Evolutionary conservation across 2,329 filamentous ascomycete genomes (phyloP).

Genomic region (Colletotrichum chlorophyti): DNA sequence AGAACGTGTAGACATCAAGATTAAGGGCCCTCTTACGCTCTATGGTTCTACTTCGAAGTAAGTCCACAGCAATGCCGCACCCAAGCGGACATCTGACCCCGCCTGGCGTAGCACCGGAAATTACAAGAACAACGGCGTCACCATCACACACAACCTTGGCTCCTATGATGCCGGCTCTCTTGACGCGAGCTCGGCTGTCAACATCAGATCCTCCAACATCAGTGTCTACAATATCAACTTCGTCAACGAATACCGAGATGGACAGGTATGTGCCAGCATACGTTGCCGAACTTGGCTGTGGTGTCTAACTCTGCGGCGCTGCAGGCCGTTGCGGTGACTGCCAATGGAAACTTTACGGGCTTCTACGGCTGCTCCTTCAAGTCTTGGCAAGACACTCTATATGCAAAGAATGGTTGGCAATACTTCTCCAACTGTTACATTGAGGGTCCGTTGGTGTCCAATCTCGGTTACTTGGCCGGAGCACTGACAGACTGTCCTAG

Average conservation of each 20-base stretch:
- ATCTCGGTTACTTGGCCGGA: no score
- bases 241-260: neutral
- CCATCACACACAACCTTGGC: neutral
- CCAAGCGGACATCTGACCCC: no score
- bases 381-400: neutral
- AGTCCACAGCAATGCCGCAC: no score
- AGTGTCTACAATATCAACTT: neutral
- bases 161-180: neutral
- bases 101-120: no score
- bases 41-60: no score
- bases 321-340: neutral
- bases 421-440: neutral
- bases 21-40: no score
- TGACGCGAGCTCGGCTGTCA: neutral
- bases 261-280: neutral
- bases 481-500: neutral
- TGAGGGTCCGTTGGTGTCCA: no score
- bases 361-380: neutral
- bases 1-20: no score
- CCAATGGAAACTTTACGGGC: neutral
- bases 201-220: neutral
- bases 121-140: neutral
- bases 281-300: neutral
- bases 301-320: neutral
- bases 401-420: neutral